Conservation (phyloP, 1,284 basidiomycete genomes). For the Moesziomyces aphidis region DNA sequence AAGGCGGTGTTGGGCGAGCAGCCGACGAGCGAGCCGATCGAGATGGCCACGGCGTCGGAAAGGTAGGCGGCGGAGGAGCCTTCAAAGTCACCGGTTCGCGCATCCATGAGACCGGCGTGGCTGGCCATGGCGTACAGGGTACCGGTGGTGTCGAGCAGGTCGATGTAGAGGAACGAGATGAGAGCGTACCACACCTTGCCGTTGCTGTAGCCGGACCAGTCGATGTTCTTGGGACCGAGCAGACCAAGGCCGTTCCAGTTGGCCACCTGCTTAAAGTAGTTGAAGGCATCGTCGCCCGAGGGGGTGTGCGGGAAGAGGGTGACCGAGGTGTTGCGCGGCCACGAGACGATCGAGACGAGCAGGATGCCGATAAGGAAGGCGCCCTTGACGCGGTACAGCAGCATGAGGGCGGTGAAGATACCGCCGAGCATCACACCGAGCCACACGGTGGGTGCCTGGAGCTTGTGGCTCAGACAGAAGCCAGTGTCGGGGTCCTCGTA, state of each 20-base stretch:
- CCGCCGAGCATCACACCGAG: constrained; percentile 89
- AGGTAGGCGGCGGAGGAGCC: constrained; percentile 80
- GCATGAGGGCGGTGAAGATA: constrained; percentile 73
- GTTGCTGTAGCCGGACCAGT: constrained; percentile 72
- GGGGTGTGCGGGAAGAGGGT: constrained; percentile 83
- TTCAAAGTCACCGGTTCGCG: constrained; percentile 87
- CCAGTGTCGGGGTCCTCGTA: constrained; percentile 66
- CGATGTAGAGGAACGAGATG: constrained; percentile 85
- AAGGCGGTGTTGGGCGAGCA: constrained; percentile 89
- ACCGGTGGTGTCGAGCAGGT: constrained; percentile 73
- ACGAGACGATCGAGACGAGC: constrained; percentile 86
- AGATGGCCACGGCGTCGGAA: constrained; percentile 80
- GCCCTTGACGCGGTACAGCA: constrained; percentile 87
- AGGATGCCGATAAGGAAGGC: constrained; percentile 83
- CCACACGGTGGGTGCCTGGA: constrained; percentile 84
- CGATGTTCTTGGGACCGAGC: constrained; percentile 73
- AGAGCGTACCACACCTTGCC: constrained; percentile 88
- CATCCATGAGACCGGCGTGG: constrained; percentile 87
- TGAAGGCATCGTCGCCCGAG: constrained; percentile 79
- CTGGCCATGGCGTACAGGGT: constrained; percentile 92
- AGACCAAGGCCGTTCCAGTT: constrained; percentile 72
- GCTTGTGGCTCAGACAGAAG: constrained; percentile 77
- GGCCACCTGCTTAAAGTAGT: constrained; percentile 88
- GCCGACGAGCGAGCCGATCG: constrained; percentile 83
- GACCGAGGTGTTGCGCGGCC: constrained; percentile 83